Conservation (phyloP, 1,139 yeast species). For the Hyphopichia burtonii region DNA sequence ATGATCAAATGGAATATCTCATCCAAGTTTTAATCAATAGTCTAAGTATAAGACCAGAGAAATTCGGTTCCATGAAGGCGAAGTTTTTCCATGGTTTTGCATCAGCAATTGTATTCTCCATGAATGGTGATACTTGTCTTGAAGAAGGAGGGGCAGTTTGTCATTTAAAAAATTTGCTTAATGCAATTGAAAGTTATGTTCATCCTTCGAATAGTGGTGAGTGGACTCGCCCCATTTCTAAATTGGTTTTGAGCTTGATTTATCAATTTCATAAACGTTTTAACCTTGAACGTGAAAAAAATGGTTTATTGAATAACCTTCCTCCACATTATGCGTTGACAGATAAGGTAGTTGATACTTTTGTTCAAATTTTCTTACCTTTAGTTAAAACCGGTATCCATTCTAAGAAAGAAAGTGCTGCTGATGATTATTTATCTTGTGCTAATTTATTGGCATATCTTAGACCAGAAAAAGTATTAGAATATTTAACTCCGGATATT, state of each 20-base stretch:
- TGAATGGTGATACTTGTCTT: conserved; percentile 49
- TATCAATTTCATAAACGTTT: conserved; percentile 60
- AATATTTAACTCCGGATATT: conserved; percentile 65
- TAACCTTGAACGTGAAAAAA: conserved; percentile 43
- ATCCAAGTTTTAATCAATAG: conserved; percentile 59
- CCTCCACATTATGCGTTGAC: conserved; percentile 48
- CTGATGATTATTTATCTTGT: conserved; percentile 59
- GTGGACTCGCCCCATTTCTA: conserved; percentile 77
- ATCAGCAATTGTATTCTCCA: conserved; percentile 61
- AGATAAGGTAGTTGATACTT: conserved; percentile 39
- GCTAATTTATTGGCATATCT: conserved; percentile 66
- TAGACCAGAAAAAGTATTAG: conserved; percentile 61
- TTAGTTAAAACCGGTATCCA: conserved; percentile 74
- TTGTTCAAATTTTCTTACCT: conserved; percentile 59
- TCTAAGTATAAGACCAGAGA: conserved; percentile 43
- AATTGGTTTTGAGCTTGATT: conserved; percentile 55
- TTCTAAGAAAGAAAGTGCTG: conserved; percentile 61
- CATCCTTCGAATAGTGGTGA: conserved; percentile 90
- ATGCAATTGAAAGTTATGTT: conserved; percentile 77
- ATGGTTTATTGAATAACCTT: conserved; percentile 43
- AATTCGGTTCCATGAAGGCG: conserved; percentile 38
- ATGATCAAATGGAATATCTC: conserved; percentile 56
- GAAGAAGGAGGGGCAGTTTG: conserved; percentile 50
- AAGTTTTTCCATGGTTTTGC: conserved; percentile 60
- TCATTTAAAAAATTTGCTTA: conserved; percentile 53